Base-by-base conservation (phyloP, 768 basidiomycete species). In the Mycena kentingensis region DNA sequence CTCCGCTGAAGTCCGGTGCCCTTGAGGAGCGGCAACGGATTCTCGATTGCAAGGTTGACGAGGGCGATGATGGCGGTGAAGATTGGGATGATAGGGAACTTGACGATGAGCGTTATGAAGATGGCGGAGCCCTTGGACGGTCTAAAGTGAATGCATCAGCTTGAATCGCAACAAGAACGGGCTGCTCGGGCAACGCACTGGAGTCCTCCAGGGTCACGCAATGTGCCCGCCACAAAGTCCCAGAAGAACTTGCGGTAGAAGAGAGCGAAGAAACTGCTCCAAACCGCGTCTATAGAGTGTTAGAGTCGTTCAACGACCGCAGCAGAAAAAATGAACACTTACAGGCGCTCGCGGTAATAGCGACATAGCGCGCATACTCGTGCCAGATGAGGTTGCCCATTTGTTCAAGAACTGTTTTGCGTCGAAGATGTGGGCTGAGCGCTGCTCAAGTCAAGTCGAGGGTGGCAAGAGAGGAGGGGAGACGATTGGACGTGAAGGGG, bases 221-320 rank as follows among this genome's bases (percentile, higher is more conserved):
- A 66, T 51, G 78, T 85, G 41, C 89, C 93, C 53, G 83, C 85
- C n/a, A 93, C 73, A 66, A 96, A 92, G 74, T 96, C 94, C 89
- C 90, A 96, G 73, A 96, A 94, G 81, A 92, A 96, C 74, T 96
- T 96, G 70, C 92, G 89, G 73, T 84, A 93, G 61, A 87, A 74
- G 13, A 94, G 67, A 16, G 84, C 93, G 73, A 82, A 95, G 71
- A 89, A 85, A 27, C 81, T 75, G 13, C 88, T 85, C 91, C 90
- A 92, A 11, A 92, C 73, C 51, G 84, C 81, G 67, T 90, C 90
- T 92, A 55, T 4, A 32, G 29, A 56, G 48, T 62, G 57, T 46
- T 39, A 35, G 21, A 28, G 31, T 46, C 31, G 54, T 42, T 15
- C 44, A 41, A 48, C 6, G 34, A 10, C 22, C 25, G 21, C 37